These are phyloP conservation scores for Phytophthora pinifolia DNA, from an alignment of 352 stramenopile species.

Conservation along the genomic window DNA sequence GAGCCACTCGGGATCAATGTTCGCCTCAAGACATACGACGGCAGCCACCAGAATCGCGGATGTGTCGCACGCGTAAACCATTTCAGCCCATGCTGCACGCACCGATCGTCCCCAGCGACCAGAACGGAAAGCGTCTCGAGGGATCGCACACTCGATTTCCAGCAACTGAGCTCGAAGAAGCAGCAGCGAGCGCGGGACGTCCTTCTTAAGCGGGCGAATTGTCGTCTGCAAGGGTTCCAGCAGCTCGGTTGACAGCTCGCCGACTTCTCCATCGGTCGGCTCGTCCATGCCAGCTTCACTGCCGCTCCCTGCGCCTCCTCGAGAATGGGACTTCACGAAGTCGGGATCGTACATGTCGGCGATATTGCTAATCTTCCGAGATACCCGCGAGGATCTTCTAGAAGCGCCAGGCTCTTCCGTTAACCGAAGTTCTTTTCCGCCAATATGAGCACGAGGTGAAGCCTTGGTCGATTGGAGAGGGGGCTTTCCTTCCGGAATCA, in stretches of 20 bases:
- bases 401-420: constrained; percentile 27
- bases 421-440: constrained; percentile 25
- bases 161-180: constrained; percentile 71
- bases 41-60: constrained; percentile 56
- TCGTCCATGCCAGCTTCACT: constrained; percentile 34
- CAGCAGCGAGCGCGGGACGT: constrained; percentile 40
- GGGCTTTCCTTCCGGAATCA: constrained; percentile 16
- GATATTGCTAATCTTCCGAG: constrained; percentile 81
- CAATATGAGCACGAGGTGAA: constrained; percentile 16
- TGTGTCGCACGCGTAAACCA: constrained; percentile 61
- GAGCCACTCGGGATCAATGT: constrained; percentile 75
- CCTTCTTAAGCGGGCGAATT: constrained; percentile 48
- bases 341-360: constrained; percentile 79
- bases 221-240: constrained; percentile 55
- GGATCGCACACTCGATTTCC: constrained; percentile 69
- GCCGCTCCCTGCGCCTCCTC: constrained; percentile 15
- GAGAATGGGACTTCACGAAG: constrained; percentile 34
- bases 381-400: constrained; percentile 63
- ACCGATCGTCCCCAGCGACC: constrained; percentile 67
- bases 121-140: constrained; percentile 75
- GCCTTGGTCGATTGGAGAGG: constrained; percentile 23
- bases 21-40: constrained; percentile 73
- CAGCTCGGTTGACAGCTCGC: constrained; percentile 69
- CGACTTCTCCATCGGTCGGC: constrained; percentile 69
- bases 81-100: constrained; percentile 75